Conservation (phyloP, 768 basidiomycete genomes). For the Russula sp. region DNA sequence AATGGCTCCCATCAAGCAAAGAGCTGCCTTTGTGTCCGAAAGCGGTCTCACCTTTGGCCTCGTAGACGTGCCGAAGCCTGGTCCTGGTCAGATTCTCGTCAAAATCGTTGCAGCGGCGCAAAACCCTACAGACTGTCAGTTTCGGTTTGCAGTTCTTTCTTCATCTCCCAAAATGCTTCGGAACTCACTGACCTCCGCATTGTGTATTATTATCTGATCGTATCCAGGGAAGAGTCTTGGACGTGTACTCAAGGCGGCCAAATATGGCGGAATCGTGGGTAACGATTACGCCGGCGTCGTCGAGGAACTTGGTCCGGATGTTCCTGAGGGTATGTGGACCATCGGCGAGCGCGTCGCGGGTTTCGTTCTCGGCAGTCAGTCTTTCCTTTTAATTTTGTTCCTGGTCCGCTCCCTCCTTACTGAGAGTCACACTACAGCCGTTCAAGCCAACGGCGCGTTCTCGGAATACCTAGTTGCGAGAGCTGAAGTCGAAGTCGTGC, state of each 20-base stretch:
- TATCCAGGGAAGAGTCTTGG: constrained; percentile 9
- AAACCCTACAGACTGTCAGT: constrained; percentile 24
- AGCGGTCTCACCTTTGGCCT: not conserved
- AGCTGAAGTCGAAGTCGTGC: constrained; percentile 12
- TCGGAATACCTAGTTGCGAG: constrained; percentile 24
- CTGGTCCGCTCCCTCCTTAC: too few relatives aligned
- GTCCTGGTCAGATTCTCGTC: constrained; percentile 21
- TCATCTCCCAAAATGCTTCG: too few relatives aligned
- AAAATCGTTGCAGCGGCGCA: constrained; percentile 20
- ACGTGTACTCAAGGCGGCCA: not conserved
- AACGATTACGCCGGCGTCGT: constrained; percentile 28
- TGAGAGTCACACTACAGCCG: not conserved
- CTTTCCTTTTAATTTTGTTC: not conserved
- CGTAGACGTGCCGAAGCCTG: constrained; percentile 17
- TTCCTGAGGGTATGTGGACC: constrained; percentile 20
- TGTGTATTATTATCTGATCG: not conserved
- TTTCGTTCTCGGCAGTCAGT: constrained; percentile 11
- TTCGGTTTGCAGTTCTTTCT: not conserved
- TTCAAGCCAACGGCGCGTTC: constrained; percentile 15
- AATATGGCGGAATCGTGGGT: constrained; percentile 24
- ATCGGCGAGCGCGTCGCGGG: constrained; percentile 30
- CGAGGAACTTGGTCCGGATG: constrained; percentile 27
- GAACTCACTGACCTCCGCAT: too few relatives aligned
- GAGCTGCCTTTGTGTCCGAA: constrained; percentile 8
- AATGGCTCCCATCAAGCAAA: constrained; percentile 22